Evolutionary conservation across 441 rosid genomes (phyloP).

Genomic region (Bocquillonia castaneifolia): DNA sequence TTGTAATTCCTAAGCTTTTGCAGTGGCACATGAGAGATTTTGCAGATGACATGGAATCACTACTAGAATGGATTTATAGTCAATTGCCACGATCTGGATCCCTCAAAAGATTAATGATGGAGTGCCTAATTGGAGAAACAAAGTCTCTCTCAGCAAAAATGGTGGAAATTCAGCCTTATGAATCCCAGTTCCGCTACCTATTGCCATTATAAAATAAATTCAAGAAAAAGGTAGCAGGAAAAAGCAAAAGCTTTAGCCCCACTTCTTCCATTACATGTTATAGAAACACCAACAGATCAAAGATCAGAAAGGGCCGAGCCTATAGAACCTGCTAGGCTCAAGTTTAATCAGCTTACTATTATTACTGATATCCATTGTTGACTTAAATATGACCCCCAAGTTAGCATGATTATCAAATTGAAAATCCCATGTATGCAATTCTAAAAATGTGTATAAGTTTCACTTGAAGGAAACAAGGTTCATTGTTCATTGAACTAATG

Average conservation of each 20-base stretch:
- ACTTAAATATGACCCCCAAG: not conserved
- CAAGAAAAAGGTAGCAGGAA: not conserved
- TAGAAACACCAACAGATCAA: too few relatives aligned
- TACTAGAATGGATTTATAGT: constrained; percentile 86
- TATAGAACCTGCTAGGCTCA: not conserved
- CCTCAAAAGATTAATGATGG: constrained; percentile 63
- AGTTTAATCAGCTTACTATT: not conserved
- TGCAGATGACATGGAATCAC: constrained; percentile 77
- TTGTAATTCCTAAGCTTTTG: constrained; percentile 70
- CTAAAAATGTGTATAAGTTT: not conserved
- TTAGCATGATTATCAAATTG: not conserved
- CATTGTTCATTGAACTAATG: not conserved
- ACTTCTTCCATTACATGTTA: not conserved
- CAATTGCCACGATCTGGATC: constrained; percentile 62
- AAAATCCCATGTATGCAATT: not conserved
- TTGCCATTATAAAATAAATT: constrained; percentile 35
- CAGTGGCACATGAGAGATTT: constrained; percentile 90
- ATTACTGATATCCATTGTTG: not conserved
- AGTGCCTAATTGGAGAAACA: constrained; percentile 51
- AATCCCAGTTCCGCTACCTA: constrained; percentile 70
- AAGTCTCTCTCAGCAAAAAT: constrained; percentile 44
- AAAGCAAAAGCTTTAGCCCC: not conserved
- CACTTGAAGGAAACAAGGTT: not conserved
- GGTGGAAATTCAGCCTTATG: constrained; percentile 71
- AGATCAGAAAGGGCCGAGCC: not conserved